Conservation (phyloP, 2,329 filamentous ascomycete genomes). For the Epicoccum sorghinum region DNA sequence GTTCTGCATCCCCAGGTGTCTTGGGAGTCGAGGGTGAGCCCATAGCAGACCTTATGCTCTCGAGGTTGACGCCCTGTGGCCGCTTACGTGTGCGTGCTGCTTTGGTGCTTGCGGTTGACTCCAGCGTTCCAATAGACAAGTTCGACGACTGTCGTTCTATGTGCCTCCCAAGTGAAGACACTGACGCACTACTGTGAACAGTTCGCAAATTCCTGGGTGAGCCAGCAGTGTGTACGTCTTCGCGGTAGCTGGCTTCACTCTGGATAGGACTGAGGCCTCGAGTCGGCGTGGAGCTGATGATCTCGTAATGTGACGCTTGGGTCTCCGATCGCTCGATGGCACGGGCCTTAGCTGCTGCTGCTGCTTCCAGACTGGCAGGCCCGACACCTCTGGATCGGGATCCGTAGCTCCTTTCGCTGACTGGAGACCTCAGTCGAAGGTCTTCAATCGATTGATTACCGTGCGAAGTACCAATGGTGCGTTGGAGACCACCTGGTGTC, state of each 20-base stretch:
- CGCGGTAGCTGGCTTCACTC: slow-evolving; percentile 80
- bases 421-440: slow-evolving; percentile 53
- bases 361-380: slow-evolving; percentile 33
- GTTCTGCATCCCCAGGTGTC: slow-evolving; percentile 51
- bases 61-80: slow-evolving; percentile 59
- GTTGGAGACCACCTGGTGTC: slow-evolving; percentile 61
- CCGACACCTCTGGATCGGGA: slow-evolving; percentile 34
- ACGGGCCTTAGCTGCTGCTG: slow-evolving; percentile 48
- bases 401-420: slow-evolving; percentile 53
- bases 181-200: slow-evolving; percentile 50
- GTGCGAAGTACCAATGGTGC: slow-evolving; percentile 71
- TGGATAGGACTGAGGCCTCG: slow-evolving; percentile 87
- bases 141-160: slow-evolving; percentile 58
- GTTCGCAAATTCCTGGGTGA: slow-evolving; percentile 58
- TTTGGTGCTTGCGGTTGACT: slow-evolving; percentile 64
- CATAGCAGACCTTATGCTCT: slow-evolving; percentile 58
- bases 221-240: slow-evolving; percentile 29
- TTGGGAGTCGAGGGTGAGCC: slow-evolving; percentile 35
- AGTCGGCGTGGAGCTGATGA: slow-evolving; percentile 44
- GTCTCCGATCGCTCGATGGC: slow-evolving; percentile 42
- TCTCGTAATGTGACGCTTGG: slow-evolving; percentile 47
- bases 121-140: slow-evolving; percentile 64
- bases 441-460: slow-evolving; percentile 61
- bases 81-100: slow-evolving; percentile 60
- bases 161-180: slow-evolving; percentile 68